phyloP scores from a whole-genome alignment of 768 basidiomycete genomes.

The Phallus indusiatus region DNA sequence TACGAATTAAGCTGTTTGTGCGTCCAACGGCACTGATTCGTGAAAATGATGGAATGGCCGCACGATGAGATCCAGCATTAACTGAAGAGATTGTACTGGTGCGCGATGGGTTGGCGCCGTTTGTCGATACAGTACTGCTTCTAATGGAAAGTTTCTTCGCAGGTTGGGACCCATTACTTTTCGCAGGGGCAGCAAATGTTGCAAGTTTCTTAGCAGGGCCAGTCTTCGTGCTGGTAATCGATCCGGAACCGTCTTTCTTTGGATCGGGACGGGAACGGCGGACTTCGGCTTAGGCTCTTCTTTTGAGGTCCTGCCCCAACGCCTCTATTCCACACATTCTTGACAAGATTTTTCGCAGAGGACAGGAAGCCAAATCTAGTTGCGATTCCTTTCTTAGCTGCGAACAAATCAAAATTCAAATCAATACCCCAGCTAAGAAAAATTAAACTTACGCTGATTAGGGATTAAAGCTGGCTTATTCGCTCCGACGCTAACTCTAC shows the following conservation, averaged over 20 bases:
- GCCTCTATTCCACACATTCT: constrained; percentile 67
- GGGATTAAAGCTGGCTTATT: constrained; percentile 14
- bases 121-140: neutral
- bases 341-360: constrained; percentile 58
- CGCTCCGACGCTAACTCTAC: constrained; percentile 30
- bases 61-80: neutral
- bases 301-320: constrained; percentile 16
- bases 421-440: neutral
- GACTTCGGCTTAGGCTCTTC: constrained; percentile 15
- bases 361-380: constrained; percentile 64
- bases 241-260: neutral
- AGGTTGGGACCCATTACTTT: neutral
- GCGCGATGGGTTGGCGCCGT: neutral
- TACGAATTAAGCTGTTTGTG: neutral
- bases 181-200: neutral
- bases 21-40: neutral
- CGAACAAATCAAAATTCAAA: constrained; percentile 10
- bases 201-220: neutral
- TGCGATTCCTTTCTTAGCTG: constrained; percentile 32
- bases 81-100: neutral
- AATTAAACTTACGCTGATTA: constrained; percentile 1
- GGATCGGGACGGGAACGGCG: constrained; percentile 9
- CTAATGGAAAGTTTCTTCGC: neutral
- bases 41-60: neutral
- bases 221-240: neutral